Evolutionary conservation across 805 yeast genomes (phyloP), one percentile per base, ranked within the genome.

Genomic region (Yarrowia osloensis): DNA sequence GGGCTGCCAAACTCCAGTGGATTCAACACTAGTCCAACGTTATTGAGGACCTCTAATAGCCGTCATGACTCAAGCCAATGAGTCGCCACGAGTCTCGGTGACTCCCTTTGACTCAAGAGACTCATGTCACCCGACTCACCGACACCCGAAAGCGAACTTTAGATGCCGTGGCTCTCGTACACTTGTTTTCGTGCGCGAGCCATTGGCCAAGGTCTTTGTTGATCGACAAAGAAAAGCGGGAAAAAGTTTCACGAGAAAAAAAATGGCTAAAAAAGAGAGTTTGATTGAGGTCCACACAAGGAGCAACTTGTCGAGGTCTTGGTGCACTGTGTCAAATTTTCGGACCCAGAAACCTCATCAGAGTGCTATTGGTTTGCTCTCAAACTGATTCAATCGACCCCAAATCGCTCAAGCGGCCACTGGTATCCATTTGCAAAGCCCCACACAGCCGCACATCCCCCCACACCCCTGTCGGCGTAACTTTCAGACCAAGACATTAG

Each of bases 231-330:
- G 40, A 19, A 19, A 7, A 17, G 21, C 17, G 2, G 17, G 26
- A 31, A 21, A 50, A 50, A 33, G 57, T 33, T 50, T 15, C 5
- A 13, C 13, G 40, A 17, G 33, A 49, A 49, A 50, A 50, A 50
- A 50, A 29, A 15, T 33, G 57, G 29, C n/a, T 19, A 22, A 50
- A 54, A 52, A 52, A 35, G 6, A 52, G 33, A 54, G 61, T 54
- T 52, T 52, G 59, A 52, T 52, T 52, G 59, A 37, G 19, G 40
- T 19, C 11, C 39, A 29, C 35, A 24, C 21, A 28, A 47, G 35
- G 26, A 22, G n/a, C 44, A 40, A 37, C 8, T n/a, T 37, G 21
- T 5, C 9, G 35, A 33, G 17, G 2, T 17, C n/a, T 35, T 3
- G 39, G 39, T 35, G 19, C 39, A 17, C 3, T 35, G 19, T 35